A percentile compares a stretch with the other conserved stretches of the same genome.
Conservation (phyloP, 1,139 yeast species). For the Wickerhamomyces sp. region DNA sequence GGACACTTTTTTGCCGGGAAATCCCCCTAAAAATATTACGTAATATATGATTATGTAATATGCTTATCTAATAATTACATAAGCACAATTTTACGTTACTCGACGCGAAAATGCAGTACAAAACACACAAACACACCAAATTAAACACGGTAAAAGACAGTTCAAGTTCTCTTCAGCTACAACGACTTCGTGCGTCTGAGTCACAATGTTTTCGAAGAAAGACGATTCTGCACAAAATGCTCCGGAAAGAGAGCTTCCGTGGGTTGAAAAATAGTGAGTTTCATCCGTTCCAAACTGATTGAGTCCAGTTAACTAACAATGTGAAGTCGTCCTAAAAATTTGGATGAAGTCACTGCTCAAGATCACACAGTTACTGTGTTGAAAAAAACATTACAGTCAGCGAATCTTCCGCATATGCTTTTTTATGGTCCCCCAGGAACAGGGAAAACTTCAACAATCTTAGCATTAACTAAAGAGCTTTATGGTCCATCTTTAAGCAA, state of each 20-base stretch:
- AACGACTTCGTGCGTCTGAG: too few relatives aligned
- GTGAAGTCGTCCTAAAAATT: conserved; percentile 53
- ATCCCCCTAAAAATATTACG: background rate
- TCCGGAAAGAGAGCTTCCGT: conserved; percentile 21
- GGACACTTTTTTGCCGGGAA: too few relatives aligned
- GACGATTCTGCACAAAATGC: conserved; percentile 1
- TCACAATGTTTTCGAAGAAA: background rate
- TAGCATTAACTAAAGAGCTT: conserved; percentile 81
- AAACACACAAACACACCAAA: too few relatives aligned
- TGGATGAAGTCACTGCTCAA: conserved; percentile 88
- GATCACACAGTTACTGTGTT: conserved; percentile 86
- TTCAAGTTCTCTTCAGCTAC: too few relatives aligned
- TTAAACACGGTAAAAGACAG: too few relatives aligned
- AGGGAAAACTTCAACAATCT: conserved; percentile 89
- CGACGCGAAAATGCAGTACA: background rate
- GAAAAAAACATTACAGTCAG: conserved; percentile 69
- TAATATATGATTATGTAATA: background rate
- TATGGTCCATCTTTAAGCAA: conserved; percentile 72
- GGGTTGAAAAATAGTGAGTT: conserved; percentile 25
- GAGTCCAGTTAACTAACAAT: too few relatives aligned
- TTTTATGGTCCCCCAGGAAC: conserved; percentile 98
- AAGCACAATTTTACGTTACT: background rate
- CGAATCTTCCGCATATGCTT: conserved; percentile 90
- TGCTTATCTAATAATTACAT: background rate
- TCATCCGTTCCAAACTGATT: background rate